Evolutionary conservation across 2,329 filamentous ascomycete species (phyloP).

Genomic region (Cryphonectria radicalis): DNA sequence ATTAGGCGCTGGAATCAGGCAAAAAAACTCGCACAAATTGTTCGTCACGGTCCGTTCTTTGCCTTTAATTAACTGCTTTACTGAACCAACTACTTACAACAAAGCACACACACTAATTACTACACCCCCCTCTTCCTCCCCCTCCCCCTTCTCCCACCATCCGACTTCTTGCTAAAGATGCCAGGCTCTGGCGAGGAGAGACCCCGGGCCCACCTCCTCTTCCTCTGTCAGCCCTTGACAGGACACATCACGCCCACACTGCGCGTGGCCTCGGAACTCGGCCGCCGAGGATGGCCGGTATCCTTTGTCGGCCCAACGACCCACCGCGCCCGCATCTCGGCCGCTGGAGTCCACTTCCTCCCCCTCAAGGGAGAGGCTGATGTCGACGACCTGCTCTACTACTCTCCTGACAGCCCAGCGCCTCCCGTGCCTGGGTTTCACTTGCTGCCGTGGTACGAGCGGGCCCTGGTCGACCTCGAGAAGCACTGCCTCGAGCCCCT

Average conservation of each 20-base stretch:
- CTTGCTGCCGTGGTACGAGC: slow-evolving; percentile 35
- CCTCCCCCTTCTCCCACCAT: not conserved
- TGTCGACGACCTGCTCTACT: slow-evolving; percentile 41
- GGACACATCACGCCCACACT: slow-evolving; percentile 44
- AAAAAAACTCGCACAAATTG: not conserved
- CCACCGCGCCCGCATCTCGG: slow-evolving; percentile 41
- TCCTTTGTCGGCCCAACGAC: slow-evolving; percentile 43
- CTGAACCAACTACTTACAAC: not conserved
- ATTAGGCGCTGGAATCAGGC: not conserved
- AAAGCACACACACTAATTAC: not conserved
- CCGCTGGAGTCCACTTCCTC: slow-evolving; percentile 40
- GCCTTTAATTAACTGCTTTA: too few species aligned
- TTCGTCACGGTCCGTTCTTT: not conserved
- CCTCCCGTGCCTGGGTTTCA: slow-evolving; percentile 35
- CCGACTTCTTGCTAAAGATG: not conserved
- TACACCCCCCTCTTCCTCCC: not conserved
- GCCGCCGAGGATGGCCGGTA: slow-evolving; percentile 38
- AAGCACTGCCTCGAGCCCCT: slow-evolving; percentile 40
- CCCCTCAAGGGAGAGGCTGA: slow-evolving; percentile 39
- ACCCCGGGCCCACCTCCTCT: slow-evolving; percentile 35
- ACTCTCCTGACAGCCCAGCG: slow-evolving; percentile 31
- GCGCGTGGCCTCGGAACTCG: slow-evolving; percentile 41
- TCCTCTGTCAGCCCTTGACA: slow-evolving; percentile 42
- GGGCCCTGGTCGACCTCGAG: slow-evolving; percentile 40
- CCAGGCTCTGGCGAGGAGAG: not conserved